Base-by-base conservation (phyloP, 495 filamentous ascomycete genomes). In the Lindgomyces ingoldianus region DNA sequence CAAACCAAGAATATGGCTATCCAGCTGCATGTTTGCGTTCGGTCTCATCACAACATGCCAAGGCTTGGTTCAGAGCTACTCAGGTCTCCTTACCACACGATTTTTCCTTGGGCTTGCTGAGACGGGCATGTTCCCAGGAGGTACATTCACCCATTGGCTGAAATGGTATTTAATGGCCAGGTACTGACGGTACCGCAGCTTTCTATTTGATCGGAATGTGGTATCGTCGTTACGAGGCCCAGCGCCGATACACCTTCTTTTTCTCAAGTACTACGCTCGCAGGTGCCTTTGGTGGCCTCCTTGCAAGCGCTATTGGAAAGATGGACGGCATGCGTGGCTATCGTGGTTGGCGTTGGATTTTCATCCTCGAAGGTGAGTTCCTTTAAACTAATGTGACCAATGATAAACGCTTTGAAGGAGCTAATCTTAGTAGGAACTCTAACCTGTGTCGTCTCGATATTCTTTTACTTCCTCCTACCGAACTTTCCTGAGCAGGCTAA, bases 81-180 rank as follows among this genome's bases (percentile, higher is more conserved):
- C 80, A 60, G 91, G 93, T 26, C 78, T 98, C 30, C 81, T 96
- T 57, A 81, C 87, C 1, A 91, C 91, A 1, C 84, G 70, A 12
- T 96, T 96, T 80, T 91, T 96, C 71, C 79, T 97, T 12, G 93
- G 93, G 16, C 55, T 96, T 3, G 91, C 91, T 60, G 93, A 98
- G 76, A 85, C 89, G 0, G 93, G 89, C 74, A 92, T 93, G 87
- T 96, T 96, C 70, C 91, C 91, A 0, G 91, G 83, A 9, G 49
- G 49, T 53, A 53, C 25, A 25, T 53, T 9, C 21, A 48, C 11
- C n/a, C n/a, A n/a, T n/a, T n/a, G n/a, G n/a, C n/a, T n/a, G n/a
- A n/a, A n/a, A 48, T 8, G 10, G 10, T 48, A 22, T 11, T 8
- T 8, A 8, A 8, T 11, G 10, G 45, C 10, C 11, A 14, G 19